Evolutionary conservation across 2,329 filamentous ascomycete genomes (phyloP).

Genomic region (Fusarium beomiforme): DNA sequence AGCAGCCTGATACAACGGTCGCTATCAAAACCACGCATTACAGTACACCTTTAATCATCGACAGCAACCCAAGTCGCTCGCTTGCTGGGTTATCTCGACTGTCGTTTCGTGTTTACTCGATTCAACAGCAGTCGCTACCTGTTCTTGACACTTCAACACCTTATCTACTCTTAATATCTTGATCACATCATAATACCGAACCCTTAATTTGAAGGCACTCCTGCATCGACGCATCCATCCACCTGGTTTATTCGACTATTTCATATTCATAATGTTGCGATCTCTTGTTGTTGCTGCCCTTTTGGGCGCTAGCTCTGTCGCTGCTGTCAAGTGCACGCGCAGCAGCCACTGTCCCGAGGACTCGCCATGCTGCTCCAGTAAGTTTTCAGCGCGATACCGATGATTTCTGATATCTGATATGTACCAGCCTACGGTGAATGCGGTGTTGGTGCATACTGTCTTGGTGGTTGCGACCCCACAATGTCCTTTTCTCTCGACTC

Average conservation of each 20-base stretch:
- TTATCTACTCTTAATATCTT: constrained; percentile 17
- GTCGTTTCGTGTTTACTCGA: constrained; percentile 1
- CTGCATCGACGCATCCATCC: constrained; percentile 8
- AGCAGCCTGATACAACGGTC: constrained; percentile 21
- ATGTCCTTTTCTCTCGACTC: constrained; percentile 85
- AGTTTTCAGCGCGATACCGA: constrained; percentile 38
- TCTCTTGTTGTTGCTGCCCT: constrained; percentile 46
- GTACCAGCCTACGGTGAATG: constrained; percentile 86
- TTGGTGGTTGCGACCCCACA: constrained; percentile 92
- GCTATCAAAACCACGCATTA: not conserved
- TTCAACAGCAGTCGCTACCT: constrained; percentile 24
- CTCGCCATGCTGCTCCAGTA: constrained; percentile 83
- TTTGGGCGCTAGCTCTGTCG: constrained; percentile 46
- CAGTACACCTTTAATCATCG: constrained; percentile 4
- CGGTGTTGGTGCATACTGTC: constrained; percentile 92
- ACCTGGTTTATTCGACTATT: constrained; percentile 10
- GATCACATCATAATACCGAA: constrained; percentile 8
- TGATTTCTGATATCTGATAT: constrained; percentile 27
- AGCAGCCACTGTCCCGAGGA: constrained; percentile 73
- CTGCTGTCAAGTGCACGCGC: constrained; percentile 56
- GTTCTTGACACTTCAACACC: not conserved
- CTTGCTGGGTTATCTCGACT: constrained; percentile 27
- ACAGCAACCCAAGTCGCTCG: constrained; percentile 29
- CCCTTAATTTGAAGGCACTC: constrained; percentile 2
- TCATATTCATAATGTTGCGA: constrained; percentile 46